Evolutionary conservation across 2,329 filamentous ascomycete species (phyloP).

Genomic region (Magnaporthales sp.): DNA sequence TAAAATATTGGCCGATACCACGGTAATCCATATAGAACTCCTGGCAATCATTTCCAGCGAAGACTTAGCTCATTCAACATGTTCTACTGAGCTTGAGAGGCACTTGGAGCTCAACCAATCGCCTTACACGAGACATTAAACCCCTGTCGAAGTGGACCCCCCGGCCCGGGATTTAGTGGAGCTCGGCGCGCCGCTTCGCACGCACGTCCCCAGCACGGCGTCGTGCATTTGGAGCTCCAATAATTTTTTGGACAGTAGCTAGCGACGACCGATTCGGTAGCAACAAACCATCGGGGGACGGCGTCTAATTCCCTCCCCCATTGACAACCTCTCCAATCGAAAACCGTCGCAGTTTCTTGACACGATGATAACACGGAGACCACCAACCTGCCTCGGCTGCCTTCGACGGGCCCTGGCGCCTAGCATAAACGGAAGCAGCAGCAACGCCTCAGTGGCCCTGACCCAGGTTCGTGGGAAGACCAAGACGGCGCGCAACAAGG

Average conservation of each 20-base stretch:
- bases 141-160: not conserved
- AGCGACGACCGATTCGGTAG: not conserved
- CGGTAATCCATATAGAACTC: not conserved
- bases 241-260: not conserved
- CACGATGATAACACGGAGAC: slow-evolving; percentile 5
- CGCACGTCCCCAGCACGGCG: not conserved
- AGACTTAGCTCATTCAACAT: not conserved
- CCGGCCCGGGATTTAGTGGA: not conserved
- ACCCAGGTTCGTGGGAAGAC: slow-evolving; percentile 27
- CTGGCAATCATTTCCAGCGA: not conserved
- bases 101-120: slow-evolving; percentile 1
- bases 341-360: not conserved
- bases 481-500: slow-evolving; percentile 22
- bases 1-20: not conserved
- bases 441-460: slow-evolving; percentile 14
- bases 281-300: not conserved
- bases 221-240: not conserved
- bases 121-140: slow-evolving; percentile 1
- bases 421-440: slow-evolving; percentile 5
- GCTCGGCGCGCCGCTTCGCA: not conserved
- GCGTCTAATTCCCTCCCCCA: not conserved
- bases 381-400: slow-evolving; percentile 24
- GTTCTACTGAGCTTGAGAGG: not conserved
- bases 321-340: not conserved
- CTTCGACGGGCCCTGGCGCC: slow-evolving; percentile 17